Evolutionary conservation across 2,329 filamentous ascomycete genomes (phyloP), one percentile per base, ranked within the genome.

Genomic region (Meredithiella fracta): DNA sequence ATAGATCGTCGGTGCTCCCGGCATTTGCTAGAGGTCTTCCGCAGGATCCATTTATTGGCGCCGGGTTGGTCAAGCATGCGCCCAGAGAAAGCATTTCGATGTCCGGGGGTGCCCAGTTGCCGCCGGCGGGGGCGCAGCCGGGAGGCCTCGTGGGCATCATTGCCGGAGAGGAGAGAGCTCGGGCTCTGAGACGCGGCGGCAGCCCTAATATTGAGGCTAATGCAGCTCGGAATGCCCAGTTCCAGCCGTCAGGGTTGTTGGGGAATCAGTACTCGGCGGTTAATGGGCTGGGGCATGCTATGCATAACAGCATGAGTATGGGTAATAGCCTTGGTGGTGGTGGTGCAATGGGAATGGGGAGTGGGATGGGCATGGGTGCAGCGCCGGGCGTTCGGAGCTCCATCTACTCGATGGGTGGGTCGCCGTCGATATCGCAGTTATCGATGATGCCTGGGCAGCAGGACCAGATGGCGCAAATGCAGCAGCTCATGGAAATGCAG

Each of bases 61-160:
- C 86, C 7, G 77, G 86, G 53, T 71, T 94, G 20, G 80, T 91
- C 34, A 85, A 84, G 62, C 77, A 79, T 22, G 69, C 82, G 6
- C 77, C 85, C 51, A 77, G 89, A 34, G 88, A 94, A 67, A 84
- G 86, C 3, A 72, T 94, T 40, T 75, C 82, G 2, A 78, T 91
- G 59, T 77, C 79, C 53, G 81, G 79, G 44, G 80, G 80, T 23
- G 40, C 50, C 14, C 61, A 68, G 25, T 64, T 75, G 4, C 83
- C 83, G 15, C 52, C 56, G 2, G 56, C 55, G 22, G 53, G 56
- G 20, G 55, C 26, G n/a, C 51, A 47, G 11, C 83, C 85, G 1
- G 87, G 86, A 44, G 89, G 89, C 9, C 74, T 95, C 9, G 84
- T 95, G 20, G 88, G 88, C 8, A 86, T 95, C 7, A 95, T 95